phyloP scores from a whole-genome alignment of 352 stramenopile genomes.

The Globisporangium okanoganense region DNA sequence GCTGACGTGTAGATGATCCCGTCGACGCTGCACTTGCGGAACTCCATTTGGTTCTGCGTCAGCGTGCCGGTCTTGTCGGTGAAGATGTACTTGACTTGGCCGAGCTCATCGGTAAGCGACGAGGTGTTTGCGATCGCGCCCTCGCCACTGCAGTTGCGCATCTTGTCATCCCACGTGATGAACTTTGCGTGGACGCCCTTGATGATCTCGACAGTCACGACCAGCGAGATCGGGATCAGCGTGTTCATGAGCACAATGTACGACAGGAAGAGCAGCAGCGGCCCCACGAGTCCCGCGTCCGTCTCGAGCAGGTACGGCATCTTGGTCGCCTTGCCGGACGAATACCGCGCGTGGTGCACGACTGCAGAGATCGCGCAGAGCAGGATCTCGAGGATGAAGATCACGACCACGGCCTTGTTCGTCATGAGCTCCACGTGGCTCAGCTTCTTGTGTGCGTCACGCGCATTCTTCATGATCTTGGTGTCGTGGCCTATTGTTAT shows the following conservation, averaged over 20 bases:
- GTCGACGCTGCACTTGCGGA: conserved; percentile 93
- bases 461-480: conserved; percentile 89
- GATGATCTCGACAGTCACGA: conserved; percentile 84
- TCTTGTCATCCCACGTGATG: conserved; percentile 71
- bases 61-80: conserved; percentile 95
- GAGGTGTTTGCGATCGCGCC: conserved; percentile 84
- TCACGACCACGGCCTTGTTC: conserved; percentile 68
- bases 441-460: conserved; percentile 76
- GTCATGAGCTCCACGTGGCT: conserved; percentile 79
- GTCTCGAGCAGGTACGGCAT: conserved; percentile 9
- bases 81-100: conserved; percentile 91
- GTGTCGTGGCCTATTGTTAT: conserved; percentile 86
- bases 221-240: conserved; percentile 92
- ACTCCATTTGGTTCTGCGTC: conserved; percentile 94
- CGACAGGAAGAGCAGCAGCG: conserved; percentile 81
- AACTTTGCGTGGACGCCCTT: conserved; percentile 76
- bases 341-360: conserved; percentile 27
- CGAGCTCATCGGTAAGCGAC: conserved; percentile 91
- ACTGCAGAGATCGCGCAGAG: conserved; percentile 55
- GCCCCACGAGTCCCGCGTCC: conserved; percentile 3
- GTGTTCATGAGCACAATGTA: conserved; percentile 91
- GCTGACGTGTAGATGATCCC: conserved; percentile 67
- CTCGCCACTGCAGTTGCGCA: conserved; percentile 44
- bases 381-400: conserved; percentile 73
- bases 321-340: background rate